phyloP scores from a whole-genome alignment of 1,284 basidiomycete genomes.

The Coniferiporia weirii region DNA sequence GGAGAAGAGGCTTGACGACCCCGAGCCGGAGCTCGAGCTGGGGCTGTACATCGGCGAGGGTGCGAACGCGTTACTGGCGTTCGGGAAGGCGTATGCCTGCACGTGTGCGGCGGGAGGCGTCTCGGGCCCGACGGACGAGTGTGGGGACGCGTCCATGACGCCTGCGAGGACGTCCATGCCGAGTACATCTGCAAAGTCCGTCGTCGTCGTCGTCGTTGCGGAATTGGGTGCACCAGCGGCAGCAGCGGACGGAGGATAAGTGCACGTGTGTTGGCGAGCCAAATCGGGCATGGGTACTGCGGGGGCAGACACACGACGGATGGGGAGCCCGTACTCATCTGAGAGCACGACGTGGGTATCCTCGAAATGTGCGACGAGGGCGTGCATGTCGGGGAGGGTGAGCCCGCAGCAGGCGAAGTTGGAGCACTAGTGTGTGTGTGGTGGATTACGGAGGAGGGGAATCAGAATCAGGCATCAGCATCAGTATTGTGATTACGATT shows the following conservation, averaged over 20 bases:
- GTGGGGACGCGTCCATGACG: background rate
- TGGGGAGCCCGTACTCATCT: conserved; percentile 17
- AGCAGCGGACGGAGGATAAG: too few species aligned
- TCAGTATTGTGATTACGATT: background rate
- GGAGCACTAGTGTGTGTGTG: conserved; percentile 51
- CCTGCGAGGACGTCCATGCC: background rate
- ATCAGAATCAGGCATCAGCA: too few species aligned
- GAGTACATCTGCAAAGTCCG: too few species aligned
- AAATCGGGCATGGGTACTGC: too few species aligned
- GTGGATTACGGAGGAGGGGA: too few species aligned
- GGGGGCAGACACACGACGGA: background rate
- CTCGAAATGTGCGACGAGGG: conserved; percentile 64
- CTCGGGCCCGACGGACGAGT: conserved; percentile 8
- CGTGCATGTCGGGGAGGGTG: conserved; percentile 57
- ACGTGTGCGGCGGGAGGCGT: conserved; percentile 7
- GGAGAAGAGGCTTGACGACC: conserved; percentile 1
- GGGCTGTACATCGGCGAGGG: too few species aligned
- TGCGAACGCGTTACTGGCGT: background rate
- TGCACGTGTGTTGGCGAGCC: background rate
- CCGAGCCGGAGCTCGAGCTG: background rate
- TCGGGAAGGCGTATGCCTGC: conserved; percentile 5
- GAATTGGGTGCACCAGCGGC: too few species aligned
- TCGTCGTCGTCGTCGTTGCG: too few species aligned
- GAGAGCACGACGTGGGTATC: conserved; percentile 47
- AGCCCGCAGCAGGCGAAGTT: conserved; percentile 65